These are phyloP conservation scores for Trichoderma asperelloides DNA, from an alignment of 495 filamentous ascomycete species.

Conservation along the genomic window DNA sequence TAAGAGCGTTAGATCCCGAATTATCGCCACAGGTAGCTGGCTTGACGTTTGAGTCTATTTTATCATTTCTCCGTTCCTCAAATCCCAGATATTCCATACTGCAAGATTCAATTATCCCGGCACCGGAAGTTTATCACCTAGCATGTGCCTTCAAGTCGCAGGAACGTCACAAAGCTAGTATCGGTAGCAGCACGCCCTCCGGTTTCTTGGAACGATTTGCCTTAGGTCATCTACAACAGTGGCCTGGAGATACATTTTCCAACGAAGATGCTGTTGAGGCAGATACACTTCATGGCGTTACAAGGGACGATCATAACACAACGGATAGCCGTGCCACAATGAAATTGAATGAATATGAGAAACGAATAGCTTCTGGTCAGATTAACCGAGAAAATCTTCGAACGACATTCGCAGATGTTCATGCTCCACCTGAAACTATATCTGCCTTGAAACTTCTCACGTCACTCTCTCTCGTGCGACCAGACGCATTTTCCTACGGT, in stretches of 20 bases:
- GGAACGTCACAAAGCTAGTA: neutral
- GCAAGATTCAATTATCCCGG: neutral
- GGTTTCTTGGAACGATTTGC: neutral
- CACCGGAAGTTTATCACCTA: neutral
- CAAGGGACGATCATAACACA: neutral
- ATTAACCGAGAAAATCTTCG: constrained; percentile 72
- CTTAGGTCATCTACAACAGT: neutral
- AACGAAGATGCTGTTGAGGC: neutral
- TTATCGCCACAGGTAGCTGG: neutral
- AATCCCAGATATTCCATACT: neutral
- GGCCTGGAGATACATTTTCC: neutral
- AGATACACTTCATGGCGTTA: neutral
- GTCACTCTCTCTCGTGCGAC: constrained; percentile 74
- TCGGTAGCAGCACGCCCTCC: neutral
- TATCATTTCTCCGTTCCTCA: neutral
- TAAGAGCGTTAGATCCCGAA: constrained; percentile 19
- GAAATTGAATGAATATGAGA: constrained; percentile 54
- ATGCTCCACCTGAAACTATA: constrained; percentile 71
- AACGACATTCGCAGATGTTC: constrained; percentile 78
- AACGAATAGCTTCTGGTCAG: constrained; percentile 71
- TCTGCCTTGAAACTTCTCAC: constrained; percentile 86
- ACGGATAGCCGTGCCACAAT: neutral
- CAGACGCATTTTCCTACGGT: constrained; percentile 93
- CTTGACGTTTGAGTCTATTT: neutral
- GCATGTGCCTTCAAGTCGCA: neutral